Percentiles rank a stretch among this genome's conserved stretches.
Conservation (phyloP, 192 early-diverging fungal species). For the Coemansia sp. region DNA sequence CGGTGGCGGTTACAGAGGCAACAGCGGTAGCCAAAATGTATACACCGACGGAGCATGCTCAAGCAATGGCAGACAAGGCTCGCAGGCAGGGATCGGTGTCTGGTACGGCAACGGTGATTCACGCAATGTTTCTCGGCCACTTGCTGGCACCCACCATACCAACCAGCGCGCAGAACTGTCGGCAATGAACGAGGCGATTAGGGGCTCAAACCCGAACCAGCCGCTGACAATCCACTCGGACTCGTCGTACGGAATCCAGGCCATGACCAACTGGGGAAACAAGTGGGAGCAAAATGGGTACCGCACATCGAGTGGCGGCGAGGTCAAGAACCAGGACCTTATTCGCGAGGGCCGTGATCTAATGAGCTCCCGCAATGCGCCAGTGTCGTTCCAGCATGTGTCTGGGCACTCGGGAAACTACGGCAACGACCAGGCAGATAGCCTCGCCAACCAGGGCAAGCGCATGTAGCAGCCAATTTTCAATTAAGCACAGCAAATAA, state of each 20-base stretch:
- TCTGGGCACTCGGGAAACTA: background rate
- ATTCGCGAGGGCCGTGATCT: constrained; percentile 1
- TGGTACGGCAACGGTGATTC: constrained; percentile 52
- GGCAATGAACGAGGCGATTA: constrained; percentile 18
- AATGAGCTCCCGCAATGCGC: background rate
- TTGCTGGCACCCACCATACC: constrained; percentile 20
- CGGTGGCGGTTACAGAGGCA: background rate
- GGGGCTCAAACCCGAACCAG: background rate
- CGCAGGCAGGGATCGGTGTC: constrained; percentile 54
- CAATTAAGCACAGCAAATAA: background rate
- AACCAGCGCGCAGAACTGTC: constrained; percentile 35
- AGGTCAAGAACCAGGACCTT: constrained; percentile 18
- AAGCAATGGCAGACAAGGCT: constrained; percentile 47
- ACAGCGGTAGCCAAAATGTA: constrained; percentile 1
- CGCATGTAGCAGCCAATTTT: background rate
- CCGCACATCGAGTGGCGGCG: background rate
- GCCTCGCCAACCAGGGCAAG: constrained; percentile 4
- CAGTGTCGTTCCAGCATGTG: constrained; percentile 10
- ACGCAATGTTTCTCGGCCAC: constrained; percentile 49
- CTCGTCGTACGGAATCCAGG: constrained; percentile 19
- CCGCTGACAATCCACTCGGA: constrained; percentile 20
- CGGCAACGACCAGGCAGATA: constrained; percentile 10
- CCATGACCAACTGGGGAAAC: constrained; percentile 19
- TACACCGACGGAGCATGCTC: constrained; percentile 58
- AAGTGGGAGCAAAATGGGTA: constrained; percentile 29